Evolutionary conservation across 2,329 filamentous ascomycete genomes (phyloP).

Genomic region (Xylariaceae sp.): DNA sequence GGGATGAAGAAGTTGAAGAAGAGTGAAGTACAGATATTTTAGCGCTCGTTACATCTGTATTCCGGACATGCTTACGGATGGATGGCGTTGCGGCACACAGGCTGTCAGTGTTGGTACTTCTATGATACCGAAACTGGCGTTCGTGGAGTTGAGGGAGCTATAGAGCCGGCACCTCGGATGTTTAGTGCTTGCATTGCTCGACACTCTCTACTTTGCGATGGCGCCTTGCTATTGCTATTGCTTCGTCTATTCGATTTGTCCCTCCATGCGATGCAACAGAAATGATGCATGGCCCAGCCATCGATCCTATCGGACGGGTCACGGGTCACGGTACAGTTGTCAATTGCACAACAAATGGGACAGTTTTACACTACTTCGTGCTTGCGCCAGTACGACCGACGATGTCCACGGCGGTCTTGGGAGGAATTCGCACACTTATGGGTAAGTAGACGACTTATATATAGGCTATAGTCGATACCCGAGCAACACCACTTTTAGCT

Average conservation of each 20-base stretch:
- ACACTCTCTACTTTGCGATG: background rate
- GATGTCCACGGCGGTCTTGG: no score
- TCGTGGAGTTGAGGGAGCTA: background rate
- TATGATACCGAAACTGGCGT: slow-evolving; percentile 16
- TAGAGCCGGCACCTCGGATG: background rate
- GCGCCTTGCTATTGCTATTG: background rate
- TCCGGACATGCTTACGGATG: background rate
- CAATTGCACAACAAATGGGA: no score
- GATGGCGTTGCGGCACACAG: background rate
- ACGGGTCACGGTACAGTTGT: no score
- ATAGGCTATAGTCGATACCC: no score
- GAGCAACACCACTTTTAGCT: no score
- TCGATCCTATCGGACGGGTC: no score
- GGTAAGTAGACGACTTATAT: no score
- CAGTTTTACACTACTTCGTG: no score
- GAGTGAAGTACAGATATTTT: slow-evolving; percentile 32
- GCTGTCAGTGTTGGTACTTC: slow-evolving; percentile 9
- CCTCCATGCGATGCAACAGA: background rate
- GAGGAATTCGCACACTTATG: no score
- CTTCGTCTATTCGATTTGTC: background rate
- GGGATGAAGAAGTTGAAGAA: slow-evolving; percentile 75
- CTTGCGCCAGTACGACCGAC: no score
- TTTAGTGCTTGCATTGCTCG: background rate
- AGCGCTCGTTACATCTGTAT: background rate
- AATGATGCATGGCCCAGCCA: background rate